Evolutionary conservation across 2,329 filamentous ascomycete species (phyloP).

Genomic region (Diaporthe caulivora): DNA sequence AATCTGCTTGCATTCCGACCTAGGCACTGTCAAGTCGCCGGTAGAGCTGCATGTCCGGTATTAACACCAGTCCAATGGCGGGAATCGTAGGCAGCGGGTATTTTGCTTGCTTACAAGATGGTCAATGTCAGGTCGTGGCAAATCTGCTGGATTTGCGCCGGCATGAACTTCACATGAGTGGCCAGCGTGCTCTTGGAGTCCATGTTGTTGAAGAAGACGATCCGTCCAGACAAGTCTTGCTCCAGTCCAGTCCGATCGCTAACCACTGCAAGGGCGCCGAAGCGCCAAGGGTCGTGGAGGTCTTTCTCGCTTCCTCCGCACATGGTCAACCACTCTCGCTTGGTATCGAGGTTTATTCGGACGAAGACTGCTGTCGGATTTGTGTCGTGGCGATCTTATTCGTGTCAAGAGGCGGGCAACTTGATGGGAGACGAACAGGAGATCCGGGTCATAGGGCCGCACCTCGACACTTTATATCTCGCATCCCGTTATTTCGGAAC

Average conservation of each 20-base stretch:
- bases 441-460: neutral
- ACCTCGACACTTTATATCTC: neutral
- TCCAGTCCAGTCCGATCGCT: constrained; percentile 8
- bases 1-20: constrained; percentile 27
- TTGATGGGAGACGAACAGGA: neutral
- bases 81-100: too few relatives aligned
- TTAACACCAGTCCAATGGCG: neutral
- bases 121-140: constrained; percentile 21
- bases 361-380: neutral
- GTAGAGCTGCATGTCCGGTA: constrained; percentile 23
- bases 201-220: constrained; percentile 34
- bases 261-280: constrained; percentile 37
- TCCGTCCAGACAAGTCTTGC: constrained; percentile 28
- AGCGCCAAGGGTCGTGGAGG: constrained; percentile 29
- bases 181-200: constrained; percentile 34
- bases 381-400: neutral
- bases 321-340: neutral
- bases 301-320: constrained; percentile 34
- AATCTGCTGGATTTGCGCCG: neutral
- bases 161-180: constrained; percentile 35
- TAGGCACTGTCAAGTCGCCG: constrained; percentile 34
- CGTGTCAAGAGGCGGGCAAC: neutral
- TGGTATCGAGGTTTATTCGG: neutral
- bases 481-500: neutral
- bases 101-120: constrained; percentile 30